Conservation (phyloP, 306 rosid genomes). For the Dryas octopetala region DNA sequence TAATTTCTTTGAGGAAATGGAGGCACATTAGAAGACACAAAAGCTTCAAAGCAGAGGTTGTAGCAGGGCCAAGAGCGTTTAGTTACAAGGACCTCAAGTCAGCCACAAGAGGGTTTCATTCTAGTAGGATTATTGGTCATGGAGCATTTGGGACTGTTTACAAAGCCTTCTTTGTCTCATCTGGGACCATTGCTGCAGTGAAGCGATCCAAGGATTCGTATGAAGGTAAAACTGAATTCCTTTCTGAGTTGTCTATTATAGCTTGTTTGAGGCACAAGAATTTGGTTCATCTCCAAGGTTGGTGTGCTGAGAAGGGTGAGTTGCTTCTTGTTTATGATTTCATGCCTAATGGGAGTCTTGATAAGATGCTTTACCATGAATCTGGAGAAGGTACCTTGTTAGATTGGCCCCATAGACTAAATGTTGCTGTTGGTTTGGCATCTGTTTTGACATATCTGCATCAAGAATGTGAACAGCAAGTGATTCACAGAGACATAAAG, state of each 20-base stretch:
- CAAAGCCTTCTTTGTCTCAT: conserved; percentile 54
- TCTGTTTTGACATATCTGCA: conserved; percentile 72
- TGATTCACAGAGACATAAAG: conserved; percentile 74
- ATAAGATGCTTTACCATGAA: conserved; percentile 50
- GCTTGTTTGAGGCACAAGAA: conserved; percentile 88
- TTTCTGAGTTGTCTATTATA: conserved; percentile 52
- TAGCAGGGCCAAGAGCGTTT: conserved; percentile 67
- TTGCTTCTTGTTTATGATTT: conserved; percentile 77
- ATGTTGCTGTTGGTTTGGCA: conserved; percentile 67
- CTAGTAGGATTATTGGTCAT: conserved; percentile 62
- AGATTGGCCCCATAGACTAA: conserved; percentile 58
- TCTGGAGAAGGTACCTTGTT: conserved; percentile 28
- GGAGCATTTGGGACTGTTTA: conserved; percentile 90
- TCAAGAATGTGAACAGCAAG: conserved; percentile 77
- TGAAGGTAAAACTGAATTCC: conserved; percentile 55
- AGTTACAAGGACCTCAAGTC: conserved; percentile 56
- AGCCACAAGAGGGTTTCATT: conserved; percentile 74
- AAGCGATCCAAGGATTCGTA: conserved; percentile 52
- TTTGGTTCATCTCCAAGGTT: conserved; percentile 76
- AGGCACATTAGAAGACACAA: conserved; percentile 28
- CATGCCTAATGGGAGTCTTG: conserved; percentile 65
- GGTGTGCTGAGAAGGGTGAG: conserved; percentile 81
- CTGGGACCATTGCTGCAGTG: conserved; percentile 57
- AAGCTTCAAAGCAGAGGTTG: conserved; percentile 47
- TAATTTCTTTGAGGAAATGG: conserved; percentile 46